Conservation (phyloP, 1,139 yeast genomes). For the Pichia sp. region DNA sequence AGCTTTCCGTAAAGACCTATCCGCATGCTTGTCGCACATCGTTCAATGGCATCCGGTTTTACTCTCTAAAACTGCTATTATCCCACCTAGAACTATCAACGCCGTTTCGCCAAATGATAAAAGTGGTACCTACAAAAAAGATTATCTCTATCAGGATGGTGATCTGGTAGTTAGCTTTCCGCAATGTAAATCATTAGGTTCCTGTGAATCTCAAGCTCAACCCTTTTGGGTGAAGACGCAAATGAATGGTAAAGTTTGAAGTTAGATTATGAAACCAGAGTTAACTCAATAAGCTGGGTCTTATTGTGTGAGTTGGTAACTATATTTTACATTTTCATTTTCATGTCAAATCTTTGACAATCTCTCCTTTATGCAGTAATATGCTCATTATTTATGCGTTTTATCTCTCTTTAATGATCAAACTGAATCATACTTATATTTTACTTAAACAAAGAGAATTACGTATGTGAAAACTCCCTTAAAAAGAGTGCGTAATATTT, state of each 20-base stretch:
- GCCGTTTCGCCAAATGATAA: slow-evolving; percentile 20
- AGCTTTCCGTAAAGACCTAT: slow-evolving; percentile 54
- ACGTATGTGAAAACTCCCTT: too few relatives aligned
- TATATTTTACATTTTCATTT: too few relatives aligned
- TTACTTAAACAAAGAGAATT: too few relatives aligned
- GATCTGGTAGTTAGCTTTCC: slow-evolving; percentile 60
- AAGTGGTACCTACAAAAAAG: slow-evolving; percentile 18
- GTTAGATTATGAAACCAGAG: too few relatives aligned
- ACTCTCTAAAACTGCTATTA: slow-evolving; percentile 62
- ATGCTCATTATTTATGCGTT: too few relatives aligned
- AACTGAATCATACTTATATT: too few relatives aligned
- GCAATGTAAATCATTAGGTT: slow-evolving; percentile 36
- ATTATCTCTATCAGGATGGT: slow-evolving; percentile 46
- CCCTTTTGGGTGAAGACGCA: slow-evolving; percentile 3
- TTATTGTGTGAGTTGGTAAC: too few relatives aligned
- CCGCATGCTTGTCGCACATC: slow-evolving; percentile 68
- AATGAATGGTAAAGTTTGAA: neutral
- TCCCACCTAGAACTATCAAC: slow-evolving; percentile 54
- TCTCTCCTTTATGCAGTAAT: too few relatives aligned
- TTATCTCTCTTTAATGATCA: too few relatives aligned
- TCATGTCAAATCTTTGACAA: too few relatives aligned
- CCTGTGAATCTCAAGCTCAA: slow-evolving; percentile 40
- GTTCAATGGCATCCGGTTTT: slow-evolving; percentile 91
- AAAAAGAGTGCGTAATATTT: too few relatives aligned
- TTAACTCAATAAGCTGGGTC: too few relatives aligned